phyloP scores from a whole-genome alignment of 345 rosid species.

The Ceriops tagal region DNA sequence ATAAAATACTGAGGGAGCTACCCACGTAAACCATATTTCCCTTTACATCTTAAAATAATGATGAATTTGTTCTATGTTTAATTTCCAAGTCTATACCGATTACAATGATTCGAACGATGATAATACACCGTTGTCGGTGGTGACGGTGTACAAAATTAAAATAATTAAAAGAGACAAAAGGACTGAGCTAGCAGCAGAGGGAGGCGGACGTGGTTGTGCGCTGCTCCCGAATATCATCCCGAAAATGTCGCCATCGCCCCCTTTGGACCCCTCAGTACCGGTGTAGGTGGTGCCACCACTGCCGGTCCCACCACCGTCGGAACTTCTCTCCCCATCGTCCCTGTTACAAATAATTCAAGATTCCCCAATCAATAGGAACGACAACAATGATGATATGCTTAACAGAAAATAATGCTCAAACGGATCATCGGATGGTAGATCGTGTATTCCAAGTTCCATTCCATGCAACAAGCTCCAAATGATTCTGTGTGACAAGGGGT shows the following conservation, averaged over 20 bases:
- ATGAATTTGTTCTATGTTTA: not conserved
- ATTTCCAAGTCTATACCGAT: not conserved
- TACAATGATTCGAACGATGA: conserved; percentile 13
- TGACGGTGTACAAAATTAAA: conserved; percentile 34
- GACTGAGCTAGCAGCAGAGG: conserved; percentile 22
- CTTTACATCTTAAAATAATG: not conserved
- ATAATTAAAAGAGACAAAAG: conserved; percentile 44
- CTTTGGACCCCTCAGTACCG: conserved; percentile 22
- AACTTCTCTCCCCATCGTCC: conserved; percentile 40
- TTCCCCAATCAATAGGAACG: not conserved
- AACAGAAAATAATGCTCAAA: not conserved
- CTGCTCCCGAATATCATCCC: conserved; percentile 71
- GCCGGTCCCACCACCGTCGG: conserved; percentile 26
- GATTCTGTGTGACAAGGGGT: too few species aligned
- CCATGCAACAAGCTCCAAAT: too few species aligned
- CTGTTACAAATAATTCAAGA: conserved; percentile 28
- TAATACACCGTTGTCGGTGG: conserved; percentile 26
- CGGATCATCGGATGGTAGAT: not conserved
- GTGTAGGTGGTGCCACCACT: conserved; percentile 31
- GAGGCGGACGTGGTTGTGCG: conserved; percentile 21
- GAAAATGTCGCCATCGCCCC: conserved; percentile 39
- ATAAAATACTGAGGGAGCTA: too few species aligned
- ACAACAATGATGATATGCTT: conserved; percentile 8
- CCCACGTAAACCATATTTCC: too few species aligned
- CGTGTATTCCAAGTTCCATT: too few species aligned